Evolutionary conservation across 352 stramenopile species (phyloP).

Genomic region (Phytophthora fragariae): DNA sequence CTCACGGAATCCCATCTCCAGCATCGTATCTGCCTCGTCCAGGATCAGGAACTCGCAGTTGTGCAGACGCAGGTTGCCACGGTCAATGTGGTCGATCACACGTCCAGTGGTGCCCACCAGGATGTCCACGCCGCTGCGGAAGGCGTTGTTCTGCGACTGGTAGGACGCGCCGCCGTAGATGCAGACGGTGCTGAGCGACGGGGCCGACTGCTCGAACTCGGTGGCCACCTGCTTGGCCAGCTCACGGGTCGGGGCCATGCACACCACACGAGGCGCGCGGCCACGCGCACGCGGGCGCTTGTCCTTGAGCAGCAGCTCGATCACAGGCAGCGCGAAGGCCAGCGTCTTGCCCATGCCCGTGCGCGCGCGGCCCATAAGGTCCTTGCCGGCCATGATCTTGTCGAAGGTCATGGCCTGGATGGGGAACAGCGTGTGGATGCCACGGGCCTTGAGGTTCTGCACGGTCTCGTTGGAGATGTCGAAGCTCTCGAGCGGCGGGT

Average conservation of each 20-base stretch:
- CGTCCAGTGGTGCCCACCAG: slow-evolving; percentile 94
- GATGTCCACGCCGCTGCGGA: slow-evolving; percentile 92
- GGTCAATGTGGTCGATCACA: slow-evolving; percentile 94
- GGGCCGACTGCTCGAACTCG: slow-evolving; percentile 88
- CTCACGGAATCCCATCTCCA: slow-evolving; percentile 97
- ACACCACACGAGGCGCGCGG: slow-evolving; percentile 92
- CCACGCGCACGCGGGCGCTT: slow-evolving; percentile 75
- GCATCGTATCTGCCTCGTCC: slow-evolving; percentile 96
- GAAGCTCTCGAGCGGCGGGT: slow-evolving; percentile 80
- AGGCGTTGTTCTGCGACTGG: slow-evolving; percentile 87
- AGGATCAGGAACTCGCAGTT: slow-evolving; percentile 93
- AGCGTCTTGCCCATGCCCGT: slow-evolving; percentile 99
- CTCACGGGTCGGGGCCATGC: slow-evolving; percentile 98
- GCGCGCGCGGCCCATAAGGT: slow-evolving; percentile 97
- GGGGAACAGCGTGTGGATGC: slow-evolving; percentile 91
- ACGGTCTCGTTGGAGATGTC: slow-evolving; percentile 70
- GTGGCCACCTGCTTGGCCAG: slow-evolving; percentile 96
- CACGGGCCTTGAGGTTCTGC: slow-evolving; percentile 70
- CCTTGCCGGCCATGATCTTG: slow-evolving; percentile 94
- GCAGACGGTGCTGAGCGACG: slow-evolving; percentile 85
- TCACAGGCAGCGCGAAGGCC: slow-evolving; percentile 96
- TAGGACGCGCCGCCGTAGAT: slow-evolving; percentile 95
- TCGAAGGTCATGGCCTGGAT: slow-evolving; percentile 96
- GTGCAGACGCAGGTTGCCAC: slow-evolving; percentile 89
- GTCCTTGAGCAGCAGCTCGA: slow-evolving; percentile 92